A percentile compares a stretch with the other conserved stretches of the same genome.
These are phyloP conservation scores for Crithidia acanthocephali DNA, from an alignment of 208 protist species.

Conservation along the genomic window DNA sequence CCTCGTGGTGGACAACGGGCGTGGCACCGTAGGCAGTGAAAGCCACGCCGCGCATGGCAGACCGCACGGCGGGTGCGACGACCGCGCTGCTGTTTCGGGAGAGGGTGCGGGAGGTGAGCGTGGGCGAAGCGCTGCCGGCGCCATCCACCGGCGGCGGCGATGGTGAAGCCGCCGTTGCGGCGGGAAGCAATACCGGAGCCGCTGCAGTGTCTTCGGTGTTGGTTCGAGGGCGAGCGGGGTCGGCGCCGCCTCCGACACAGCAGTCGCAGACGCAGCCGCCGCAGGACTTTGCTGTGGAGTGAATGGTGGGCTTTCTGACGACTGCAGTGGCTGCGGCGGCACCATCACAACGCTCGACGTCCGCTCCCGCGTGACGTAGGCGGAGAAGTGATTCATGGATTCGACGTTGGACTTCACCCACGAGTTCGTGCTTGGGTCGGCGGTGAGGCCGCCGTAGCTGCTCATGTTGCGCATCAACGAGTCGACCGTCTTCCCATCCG, in stretches of 20 bases:
- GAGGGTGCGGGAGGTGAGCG: neutral
- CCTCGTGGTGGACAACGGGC: neutral
- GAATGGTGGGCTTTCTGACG: neutral
- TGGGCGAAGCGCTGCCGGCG: neutral
- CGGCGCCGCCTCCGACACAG: too few species aligned
- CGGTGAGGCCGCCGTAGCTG: constrained; percentile 23
- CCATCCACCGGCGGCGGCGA: too few species aligned
- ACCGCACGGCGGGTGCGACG: neutral
- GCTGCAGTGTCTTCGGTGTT: too few species aligned
- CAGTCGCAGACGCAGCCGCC: too few species aligned
- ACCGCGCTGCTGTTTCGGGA: constrained; percentile 1
- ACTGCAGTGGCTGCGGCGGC: neutral
- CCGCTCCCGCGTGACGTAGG: neutral
- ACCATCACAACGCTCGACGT: neutral
- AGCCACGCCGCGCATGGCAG: neutral
- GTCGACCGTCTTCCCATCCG: neutral
- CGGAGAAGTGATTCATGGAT: neutral
- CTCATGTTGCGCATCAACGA: neutral
- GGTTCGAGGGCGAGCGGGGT: too few species aligned
- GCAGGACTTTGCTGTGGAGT: too few species aligned
- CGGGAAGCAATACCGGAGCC: neutral
- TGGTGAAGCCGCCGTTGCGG: neutral
- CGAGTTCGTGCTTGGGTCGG: neutral
- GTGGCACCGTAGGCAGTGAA: neutral
- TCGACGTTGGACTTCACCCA: neutral